A percentile compares a stretch with the other conserved stretches of the same genome.
Conservation (phyloP, 2,329 filamentous ascomycete species). For the Ceratocystis harringtonii region DNA sequence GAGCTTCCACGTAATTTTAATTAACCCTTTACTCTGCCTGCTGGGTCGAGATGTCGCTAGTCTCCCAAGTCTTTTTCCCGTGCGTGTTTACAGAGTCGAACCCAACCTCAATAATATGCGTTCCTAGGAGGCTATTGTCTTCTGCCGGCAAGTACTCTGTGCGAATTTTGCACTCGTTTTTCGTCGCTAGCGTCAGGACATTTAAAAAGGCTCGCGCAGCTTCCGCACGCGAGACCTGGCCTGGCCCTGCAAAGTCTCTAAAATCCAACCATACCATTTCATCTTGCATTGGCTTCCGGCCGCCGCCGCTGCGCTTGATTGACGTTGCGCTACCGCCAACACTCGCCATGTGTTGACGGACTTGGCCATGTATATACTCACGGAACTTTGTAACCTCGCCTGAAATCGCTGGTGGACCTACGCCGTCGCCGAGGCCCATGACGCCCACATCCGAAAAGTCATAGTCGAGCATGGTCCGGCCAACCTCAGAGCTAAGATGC, state of each 20-base stretch:
- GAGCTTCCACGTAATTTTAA: too few species aligned
- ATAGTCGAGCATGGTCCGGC: conserved; percentile 1
- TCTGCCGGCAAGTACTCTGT: conserved; percentile 23
- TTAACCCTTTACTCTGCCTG: neutral
- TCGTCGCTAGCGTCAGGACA: conserved; percentile 54
- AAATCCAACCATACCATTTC: conserved; percentile 43
- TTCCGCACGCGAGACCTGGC: conserved; percentile 39
- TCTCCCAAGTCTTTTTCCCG: neutral
- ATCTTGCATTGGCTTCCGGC: neutral
- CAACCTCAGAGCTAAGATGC: conserved; percentile 10
- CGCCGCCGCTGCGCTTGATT: neutral
- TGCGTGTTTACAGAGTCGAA: conserved; percentile 1
- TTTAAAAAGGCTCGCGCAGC: conserved; percentile 66
- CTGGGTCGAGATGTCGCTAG: neutral
- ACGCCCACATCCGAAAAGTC: conserved; percentile 1
- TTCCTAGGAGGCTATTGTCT: conserved; percentile 8
- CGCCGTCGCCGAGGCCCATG: neutral
- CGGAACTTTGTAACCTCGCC: conserved; percentile 1
- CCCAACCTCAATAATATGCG: conserved; percentile 14
- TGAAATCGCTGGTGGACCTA: neutral
- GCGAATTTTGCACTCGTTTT: conserved; percentile 43
- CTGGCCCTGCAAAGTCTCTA: conserved; percentile 49
- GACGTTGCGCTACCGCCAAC: conserved; percentile 3
- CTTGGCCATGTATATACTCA: conserved; percentile 3
- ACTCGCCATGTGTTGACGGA: neutral